Evolutionary conservation across 78 protist genomes (phyloP).

Genomic region (Trichosphaerium sp.): DNA sequence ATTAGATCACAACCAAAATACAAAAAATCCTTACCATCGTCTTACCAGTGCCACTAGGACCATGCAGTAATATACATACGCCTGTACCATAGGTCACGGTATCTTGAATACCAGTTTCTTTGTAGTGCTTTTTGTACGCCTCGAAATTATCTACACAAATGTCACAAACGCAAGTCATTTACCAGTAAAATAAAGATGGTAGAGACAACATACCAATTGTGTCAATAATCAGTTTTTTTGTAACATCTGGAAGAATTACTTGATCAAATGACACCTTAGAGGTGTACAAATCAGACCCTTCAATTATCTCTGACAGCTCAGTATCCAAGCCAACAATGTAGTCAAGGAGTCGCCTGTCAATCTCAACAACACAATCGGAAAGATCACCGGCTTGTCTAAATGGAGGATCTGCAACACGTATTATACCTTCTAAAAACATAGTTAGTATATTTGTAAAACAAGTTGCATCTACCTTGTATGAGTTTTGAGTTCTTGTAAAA

Average conservation of each 20-base stretch:
- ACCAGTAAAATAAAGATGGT: too few relatives aligned
- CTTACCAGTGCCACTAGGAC: slow-evolving; percentile 52
- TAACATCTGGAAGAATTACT: slow-evolving; percentile 29
- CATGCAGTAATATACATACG: slow-evolving; percentile 28
- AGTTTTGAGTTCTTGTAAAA: slow-evolving; percentile 34
- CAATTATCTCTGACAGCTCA: slow-evolving; percentile 35
- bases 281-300: slow-evolving; percentile 40
- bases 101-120: slow-evolving; percentile 16
- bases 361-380: slow-evolving; percentile 23
- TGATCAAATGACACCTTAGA: slow-evolving; percentile 20
- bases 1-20: too few relatives aligned
- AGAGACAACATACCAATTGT: too few relatives aligned
- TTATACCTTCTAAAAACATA: slow-evolving; percentile 15
- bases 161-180: too few relatives aligned
- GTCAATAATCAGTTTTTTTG: slow-evolving; percentile 21
- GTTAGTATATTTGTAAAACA: too few relatives aligned
- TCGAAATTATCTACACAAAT: too few relatives aligned
- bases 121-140: slow-evolving; percentile 13
- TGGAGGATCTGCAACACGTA: too few relatives aligned
- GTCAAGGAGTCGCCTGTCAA: slow-evolving; percentile 47
- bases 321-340: slow-evolving; percentile 47
- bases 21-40: slow-evolving; percentile 27
- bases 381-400: not conserved
- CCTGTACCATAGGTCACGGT: slow-evolving; percentile 4
- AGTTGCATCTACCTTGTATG: too few relatives aligned